Conservation (phyloP, 2,329 filamentous ascomycete species). For the Pseudogymnoascus sp. region DNA sequence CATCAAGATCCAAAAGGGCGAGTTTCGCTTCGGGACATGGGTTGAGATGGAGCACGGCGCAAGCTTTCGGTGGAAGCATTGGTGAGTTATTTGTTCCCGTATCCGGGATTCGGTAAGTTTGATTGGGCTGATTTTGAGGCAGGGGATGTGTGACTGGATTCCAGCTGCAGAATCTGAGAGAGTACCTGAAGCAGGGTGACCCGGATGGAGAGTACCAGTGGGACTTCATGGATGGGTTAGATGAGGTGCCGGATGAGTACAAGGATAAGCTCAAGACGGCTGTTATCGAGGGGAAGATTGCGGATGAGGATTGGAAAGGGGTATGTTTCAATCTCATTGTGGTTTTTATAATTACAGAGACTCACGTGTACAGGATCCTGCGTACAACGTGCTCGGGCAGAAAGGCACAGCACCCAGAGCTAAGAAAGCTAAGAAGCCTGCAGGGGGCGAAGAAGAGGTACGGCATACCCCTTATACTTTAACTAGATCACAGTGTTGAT, state of each 20-base stretch:
- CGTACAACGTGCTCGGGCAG: conserved; percentile 28
- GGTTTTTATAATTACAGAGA: conserved; percentile 1
- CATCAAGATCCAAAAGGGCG: conserved; percentile 70
- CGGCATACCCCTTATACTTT: background rate
- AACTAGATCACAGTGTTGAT: conserved; percentile 11
- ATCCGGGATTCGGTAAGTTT: background rate
- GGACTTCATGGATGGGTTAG: conserved; percentile 53
- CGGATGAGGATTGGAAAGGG: conserved; percentile 79
- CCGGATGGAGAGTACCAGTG: conserved; percentile 39
- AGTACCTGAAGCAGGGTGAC: conserved; percentile 43
- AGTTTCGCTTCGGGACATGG: conserved; percentile 69
- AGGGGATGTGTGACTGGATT: conserved; percentile 86
- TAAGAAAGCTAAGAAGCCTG: conserved; percentile 16
- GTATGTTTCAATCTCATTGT: conserved; percentile 45
- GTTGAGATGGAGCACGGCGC: conserved; percentile 54
- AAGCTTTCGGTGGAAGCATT: conserved; percentile 76
- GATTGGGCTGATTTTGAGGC: background rate
- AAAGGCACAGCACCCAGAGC: conserved; percentile 22
- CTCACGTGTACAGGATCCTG: conserved; percentile 24
- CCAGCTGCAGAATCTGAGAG: conserved; percentile 59
- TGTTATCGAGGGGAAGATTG: conserved; percentile 70
- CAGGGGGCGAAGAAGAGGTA: conserved; percentile 15
- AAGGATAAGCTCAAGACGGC: conserved; percentile 69
- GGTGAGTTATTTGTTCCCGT: conserved; percentile 47
- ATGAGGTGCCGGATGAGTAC: conserved; percentile 50